phyloP scores from a whole-genome alignment of 805 yeast genomes.

The Starmera amethionina region DNA sequence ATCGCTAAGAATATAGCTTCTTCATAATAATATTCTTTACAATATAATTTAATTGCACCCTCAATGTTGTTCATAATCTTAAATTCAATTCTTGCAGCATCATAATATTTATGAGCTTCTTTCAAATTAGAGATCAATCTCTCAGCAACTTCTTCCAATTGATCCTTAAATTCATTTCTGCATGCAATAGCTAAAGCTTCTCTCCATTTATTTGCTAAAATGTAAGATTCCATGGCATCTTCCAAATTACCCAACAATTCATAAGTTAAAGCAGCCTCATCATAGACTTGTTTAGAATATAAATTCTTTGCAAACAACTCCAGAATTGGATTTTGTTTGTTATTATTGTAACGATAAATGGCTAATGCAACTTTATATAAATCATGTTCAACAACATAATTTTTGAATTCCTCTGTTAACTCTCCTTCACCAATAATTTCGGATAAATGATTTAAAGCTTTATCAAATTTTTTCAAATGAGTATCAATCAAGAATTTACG shows the following conservation, averaged over 20 bases:
- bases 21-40: conserved; percentile 67
- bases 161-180: conserved; percentile 27
- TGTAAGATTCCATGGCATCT: conserved; percentile 62
- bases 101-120: conserved; percentile 64
- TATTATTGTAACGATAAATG: conserved; percentile 46
- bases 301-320: conserved; percentile 53
- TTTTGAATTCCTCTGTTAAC: conserved; percentile 47
- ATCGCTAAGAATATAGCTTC: conserved; percentile 63
- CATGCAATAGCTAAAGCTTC: conserved; percentile 65
- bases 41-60: conserved; percentile 56
- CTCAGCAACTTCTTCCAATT: conserved; percentile 40
- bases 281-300: conserved; percentile 42
- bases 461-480: conserved; percentile 52
- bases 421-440: conserved; percentile 30
- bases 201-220: conserved; percentile 69
- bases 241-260: conserved; percentile 53
- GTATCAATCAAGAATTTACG: conserved; percentile 74
- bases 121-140: conserved; percentile 48
- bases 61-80: conserved; percentile 50
- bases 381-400: conserved; percentile 59
- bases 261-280: conserved; percentile 72
- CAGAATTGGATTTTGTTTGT: conserved; percentile 46
- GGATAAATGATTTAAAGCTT: conserved; percentile 60
- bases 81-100: conserved; percentile 70
- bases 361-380: conserved; percentile 62